These are phyloP conservation scores for Hibiscus mutabilis DNA, from an alignment of 345 rosid genomes.

Conservation along the genomic window DNA sequence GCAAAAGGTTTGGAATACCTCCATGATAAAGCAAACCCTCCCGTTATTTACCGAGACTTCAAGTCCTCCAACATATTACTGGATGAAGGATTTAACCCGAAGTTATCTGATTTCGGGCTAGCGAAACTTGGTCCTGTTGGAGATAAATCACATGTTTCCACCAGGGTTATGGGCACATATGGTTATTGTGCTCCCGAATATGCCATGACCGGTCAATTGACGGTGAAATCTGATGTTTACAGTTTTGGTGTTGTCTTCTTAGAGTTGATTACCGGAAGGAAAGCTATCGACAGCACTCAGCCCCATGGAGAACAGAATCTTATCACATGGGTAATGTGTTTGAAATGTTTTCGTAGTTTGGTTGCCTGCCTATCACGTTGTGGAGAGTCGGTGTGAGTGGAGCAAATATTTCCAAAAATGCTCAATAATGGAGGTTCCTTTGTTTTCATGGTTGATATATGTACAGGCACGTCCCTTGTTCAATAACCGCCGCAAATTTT, in stretches of 20 bases:
- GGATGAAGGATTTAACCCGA: slow-evolving; percentile 85
- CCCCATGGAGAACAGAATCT: slow-evolving; percentile 98
- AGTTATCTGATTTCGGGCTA: slow-evolving; percentile 95
- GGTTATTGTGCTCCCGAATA: slow-evolving; percentile 99
- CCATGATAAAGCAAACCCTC: slow-evolving; percentile 92
- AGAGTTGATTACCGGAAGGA: slow-evolving; percentile 93
- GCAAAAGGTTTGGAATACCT: slow-evolving; percentile 93
- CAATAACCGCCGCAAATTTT: slow-evolving; percentile 72
- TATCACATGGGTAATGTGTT: slow-evolving; percentile 70
- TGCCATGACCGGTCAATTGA: slow-evolving; percentile 98
- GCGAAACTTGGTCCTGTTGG: slow-evolving; percentile 98
- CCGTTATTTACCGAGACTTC: slow-evolving; percentile 93
- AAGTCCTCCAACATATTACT: slow-evolving; percentile 93
- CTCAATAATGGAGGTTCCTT: background rate
- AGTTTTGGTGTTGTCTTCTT: slow-evolving; percentile 93
- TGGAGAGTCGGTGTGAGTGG: background rate
- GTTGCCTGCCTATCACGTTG: background rate
- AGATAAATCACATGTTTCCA: slow-evolving; percentile 96
- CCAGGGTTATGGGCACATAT: slow-evolving; percentile 98
- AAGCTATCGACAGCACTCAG: slow-evolving; percentile 74
- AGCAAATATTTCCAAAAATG: background rate
- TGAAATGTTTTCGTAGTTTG: background rate
- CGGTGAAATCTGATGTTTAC: slow-evolving; percentile 91
- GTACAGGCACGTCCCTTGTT: slow-evolving; percentile 79
- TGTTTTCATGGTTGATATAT: slow-evolving; percentile 8